Conservation (phyloP, 2,329 filamentous ascomycete genomes). For the Hypomyces rosellus region DNA sequence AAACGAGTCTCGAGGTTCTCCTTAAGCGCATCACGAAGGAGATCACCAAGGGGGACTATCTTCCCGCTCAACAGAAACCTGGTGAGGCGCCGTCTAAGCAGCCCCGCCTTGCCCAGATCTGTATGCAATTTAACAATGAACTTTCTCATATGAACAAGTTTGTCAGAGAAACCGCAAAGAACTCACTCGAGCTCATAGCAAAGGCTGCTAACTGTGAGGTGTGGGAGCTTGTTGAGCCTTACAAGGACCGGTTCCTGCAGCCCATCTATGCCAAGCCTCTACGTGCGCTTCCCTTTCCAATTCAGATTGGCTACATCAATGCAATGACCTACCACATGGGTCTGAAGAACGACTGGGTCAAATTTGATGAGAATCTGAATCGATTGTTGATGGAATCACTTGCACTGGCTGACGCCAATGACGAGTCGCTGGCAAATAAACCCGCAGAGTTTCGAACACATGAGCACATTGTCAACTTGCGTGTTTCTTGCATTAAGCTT, state of each 20-base stretch:
- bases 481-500: conserved; percentile 89
- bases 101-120: conserved; percentile 66
- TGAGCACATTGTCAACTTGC: conserved; percentile 82
- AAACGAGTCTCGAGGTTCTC: conserved; percentile 74
- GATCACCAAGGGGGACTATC: conserved; percentile 67
- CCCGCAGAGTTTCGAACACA: conserved; percentile 92
- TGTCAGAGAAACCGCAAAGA: conserved; percentile 80
- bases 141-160: conserved; percentile 94
- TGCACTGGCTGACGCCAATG: conserved; percentile 87
- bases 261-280: conserved; percentile 95
- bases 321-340: conserved; percentile 93
- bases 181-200: conserved; percentile 73
- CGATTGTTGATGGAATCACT: conserved; percentile 88
- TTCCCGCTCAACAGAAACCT: conserved; percentile 31
- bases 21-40: conserved; percentile 72
- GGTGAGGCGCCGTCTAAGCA: conserved; percentile 42
- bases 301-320: conserved; percentile 97
- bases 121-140: conserved; percentile 79
- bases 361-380: conserved; percentile 87
- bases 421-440: conserved; percentile 88
- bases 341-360: conserved; percentile 80
- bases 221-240: conserved; percentile 81
- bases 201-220: conserved; percentile 71
- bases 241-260: conserved; percentile 81
- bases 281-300: conserved; percentile 83